Conservation (phyloP, 1,284 basidiomycete genomes). For the Rhodotorula sp. region DNA sequence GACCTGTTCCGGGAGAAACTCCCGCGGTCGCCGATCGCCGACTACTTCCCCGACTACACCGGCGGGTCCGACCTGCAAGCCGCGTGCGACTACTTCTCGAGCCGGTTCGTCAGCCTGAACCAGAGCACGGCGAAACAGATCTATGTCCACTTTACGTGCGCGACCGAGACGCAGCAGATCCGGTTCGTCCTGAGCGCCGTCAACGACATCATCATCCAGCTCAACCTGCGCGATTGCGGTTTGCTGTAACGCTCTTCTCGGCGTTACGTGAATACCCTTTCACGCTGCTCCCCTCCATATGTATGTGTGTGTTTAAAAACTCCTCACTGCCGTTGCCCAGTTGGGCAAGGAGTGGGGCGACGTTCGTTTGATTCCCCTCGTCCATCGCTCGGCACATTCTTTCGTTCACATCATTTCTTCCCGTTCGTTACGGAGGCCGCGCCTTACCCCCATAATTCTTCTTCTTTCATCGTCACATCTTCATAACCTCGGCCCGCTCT, state of each 20-base stretch:
- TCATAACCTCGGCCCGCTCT: too few relatives aligned
- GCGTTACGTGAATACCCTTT: not conserved
- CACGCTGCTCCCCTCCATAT: not conserved
- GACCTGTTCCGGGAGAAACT: constrained; percentile 95
- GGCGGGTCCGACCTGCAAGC: constrained; percentile 46
- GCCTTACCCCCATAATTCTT: not conserved
- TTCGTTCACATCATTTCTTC: not conserved
- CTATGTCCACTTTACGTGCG: constrained; percentile 48
- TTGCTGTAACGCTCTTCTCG: constrained; percentile 59
- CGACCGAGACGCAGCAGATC: constrained; percentile 48
- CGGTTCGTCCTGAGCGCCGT: constrained; percentile 59
- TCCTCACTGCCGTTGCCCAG: too few relatives aligned
- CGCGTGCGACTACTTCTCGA: constrained; percentile 47
- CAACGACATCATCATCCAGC: constrained; percentile 52
- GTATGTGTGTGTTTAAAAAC: too few relatives aligned
- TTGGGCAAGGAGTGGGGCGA: too few relatives aligned
- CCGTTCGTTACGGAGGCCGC: not conserved
- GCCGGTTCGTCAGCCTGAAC: constrained; percentile 46
- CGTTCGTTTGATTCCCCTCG: too few relatives aligned
- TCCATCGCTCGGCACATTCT: too few relatives aligned
- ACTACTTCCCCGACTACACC: constrained; percentile 73
- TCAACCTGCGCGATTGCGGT: constrained; percentile 74
- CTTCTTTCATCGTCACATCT: too few relatives aligned
- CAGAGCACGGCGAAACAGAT: constrained; percentile 57
- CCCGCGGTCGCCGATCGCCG: constrained; percentile 75